Conservation (phyloP, 2,329 filamentous ascomycete genomes). For the Cladophialophora bantiana region DNA sequence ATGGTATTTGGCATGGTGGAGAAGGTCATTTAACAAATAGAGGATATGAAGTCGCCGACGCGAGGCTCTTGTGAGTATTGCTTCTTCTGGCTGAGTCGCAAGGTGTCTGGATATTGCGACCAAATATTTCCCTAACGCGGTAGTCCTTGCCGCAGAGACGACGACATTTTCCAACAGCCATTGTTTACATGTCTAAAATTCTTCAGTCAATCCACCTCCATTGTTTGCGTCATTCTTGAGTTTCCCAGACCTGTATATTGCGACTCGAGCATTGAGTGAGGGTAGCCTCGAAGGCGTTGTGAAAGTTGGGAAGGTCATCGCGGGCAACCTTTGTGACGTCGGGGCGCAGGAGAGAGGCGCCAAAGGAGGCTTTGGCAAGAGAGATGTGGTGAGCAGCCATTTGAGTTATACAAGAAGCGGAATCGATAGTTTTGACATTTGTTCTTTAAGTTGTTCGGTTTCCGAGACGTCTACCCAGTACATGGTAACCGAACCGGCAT, state of each 20-base stretch:
- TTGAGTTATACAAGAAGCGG: not conserved
- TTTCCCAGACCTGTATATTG: slow-evolving; percentile 86
- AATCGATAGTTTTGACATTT: not conserved
- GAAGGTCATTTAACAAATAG: slow-evolving; percentile 78
- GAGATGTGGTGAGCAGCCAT: slow-evolving; percentile 57
- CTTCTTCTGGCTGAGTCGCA: slow-evolving; percentile 42
- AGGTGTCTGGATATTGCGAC: slow-evolving; percentile 71
- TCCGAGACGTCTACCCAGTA: not conserved
- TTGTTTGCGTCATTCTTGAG: slow-evolving; percentile 38
- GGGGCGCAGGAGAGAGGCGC: slow-evolving; percentile 73
- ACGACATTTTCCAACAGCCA: slow-evolving; percentile 80
- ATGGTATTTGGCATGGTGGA: slow-evolving; percentile 71
- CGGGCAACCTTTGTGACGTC: slow-evolving; percentile 74
- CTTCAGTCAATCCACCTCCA: slow-evolving; percentile 37
- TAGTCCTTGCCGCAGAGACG: slow-evolving; percentile 69
- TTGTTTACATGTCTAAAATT: slow-evolving; percentile 78
- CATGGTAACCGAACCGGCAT: not conserved
- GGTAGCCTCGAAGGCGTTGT: slow-evolving; percentile 68
- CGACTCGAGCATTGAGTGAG: slow-evolving; percentile 74
- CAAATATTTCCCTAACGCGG: slow-evolving; percentile 77
- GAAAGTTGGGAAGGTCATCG: slow-evolving; percentile 73
- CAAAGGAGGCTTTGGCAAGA: slow-evolving; percentile 80
- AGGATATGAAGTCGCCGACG: slow-evolving; percentile 74
- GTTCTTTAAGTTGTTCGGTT: not conserved
- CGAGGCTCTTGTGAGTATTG: slow-evolving; percentile 56